Percentiles rank a stretch among this genome's conserved stretches.
phyloP scores from a whole-genome alignment of 805 yeast species.

The Ogataea nonfermentans region DNA sequence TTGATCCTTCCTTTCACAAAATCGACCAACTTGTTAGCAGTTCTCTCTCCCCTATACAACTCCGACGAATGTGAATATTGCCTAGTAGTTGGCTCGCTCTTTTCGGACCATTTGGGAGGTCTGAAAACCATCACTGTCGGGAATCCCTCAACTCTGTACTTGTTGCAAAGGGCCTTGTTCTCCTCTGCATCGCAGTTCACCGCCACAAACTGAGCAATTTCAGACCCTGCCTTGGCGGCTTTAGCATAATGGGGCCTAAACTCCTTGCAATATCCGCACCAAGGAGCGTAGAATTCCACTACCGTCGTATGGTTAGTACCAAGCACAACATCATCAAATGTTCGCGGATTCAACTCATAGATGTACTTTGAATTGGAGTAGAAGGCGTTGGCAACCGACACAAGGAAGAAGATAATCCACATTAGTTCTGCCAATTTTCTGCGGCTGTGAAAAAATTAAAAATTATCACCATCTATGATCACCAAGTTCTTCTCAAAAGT shows the following conservation, averaged over 20 bases:
- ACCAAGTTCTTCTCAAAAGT: conserved; percentile 86
- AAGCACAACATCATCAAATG: conserved; percentile 65
- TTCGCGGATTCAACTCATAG: conserved; percentile 32
- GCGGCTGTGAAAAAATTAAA: conserved; percentile 4
- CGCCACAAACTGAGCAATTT: conserved; percentile 66
- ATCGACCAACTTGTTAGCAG: conserved; percentile 50
- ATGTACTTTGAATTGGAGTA: conserved; percentile 27
- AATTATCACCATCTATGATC: conserved; percentile 52
- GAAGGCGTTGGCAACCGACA: conserved; percentile 15
- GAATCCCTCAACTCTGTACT: conserved; percentile 66
- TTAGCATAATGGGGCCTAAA: conserved; percentile 63
- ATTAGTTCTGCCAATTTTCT: conserved; percentile 5
- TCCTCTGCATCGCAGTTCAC: conserved; percentile 77
- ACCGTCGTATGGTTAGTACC: conserved; percentile 74
- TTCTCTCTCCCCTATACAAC: conserved; percentile 60
- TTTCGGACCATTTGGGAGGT: conserved; percentile 60
- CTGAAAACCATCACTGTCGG: conserved; percentile 83
- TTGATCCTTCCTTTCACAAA: conserved; percentile 58
- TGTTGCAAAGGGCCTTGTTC: conserved; percentile 69
- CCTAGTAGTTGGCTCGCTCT: conserved; percentile 11
- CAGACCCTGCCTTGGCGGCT: conserved; percentile 58
- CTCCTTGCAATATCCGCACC: conserved; percentile 94
- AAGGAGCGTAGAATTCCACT: conserved; percentile 92
- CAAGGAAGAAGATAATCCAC: conserved; percentile 5
- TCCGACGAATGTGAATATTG: conserved; percentile 49